phyloP scores from a whole-genome alignment of 805 yeast genomes.

The Lipomyces lipofer region DNA sequence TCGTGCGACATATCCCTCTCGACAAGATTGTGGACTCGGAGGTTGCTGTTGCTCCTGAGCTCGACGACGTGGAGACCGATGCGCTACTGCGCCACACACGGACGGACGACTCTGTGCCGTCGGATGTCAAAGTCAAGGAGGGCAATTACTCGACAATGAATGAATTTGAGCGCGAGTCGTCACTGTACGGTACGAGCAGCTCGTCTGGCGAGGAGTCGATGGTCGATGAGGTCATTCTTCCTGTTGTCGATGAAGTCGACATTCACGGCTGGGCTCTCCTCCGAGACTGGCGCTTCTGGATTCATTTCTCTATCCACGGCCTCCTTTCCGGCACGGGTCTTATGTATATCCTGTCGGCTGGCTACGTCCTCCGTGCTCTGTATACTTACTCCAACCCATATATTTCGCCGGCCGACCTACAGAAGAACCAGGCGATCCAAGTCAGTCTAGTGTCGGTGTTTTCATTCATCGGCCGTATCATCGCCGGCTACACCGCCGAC shows the following conservation, averaged over 20 bases:
- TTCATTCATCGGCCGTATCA: slow-evolving; percentile 65
- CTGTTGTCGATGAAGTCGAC: slow-evolving; percentile 22
- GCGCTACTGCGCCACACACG: slow-evolving; percentile 24
- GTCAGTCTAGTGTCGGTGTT: slow-evolving; percentile 70
- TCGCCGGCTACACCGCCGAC: slow-evolving; percentile 67
- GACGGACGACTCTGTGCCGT: slow-evolving; percentile 2
- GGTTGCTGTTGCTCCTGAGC: slow-evolving; percentile 13
- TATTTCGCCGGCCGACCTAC: slow-evolving; percentile 41
- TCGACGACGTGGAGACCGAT: slow-evolving; percentile 23
- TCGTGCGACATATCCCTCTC: slow-evolving; percentile 28
- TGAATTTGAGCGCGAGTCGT: slow-evolving; percentile 15
- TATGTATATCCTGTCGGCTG: slow-evolving; percentile 72
- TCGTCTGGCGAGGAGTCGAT: slow-evolving; percentile 12
- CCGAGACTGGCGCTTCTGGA: slow-evolving; percentile 48
- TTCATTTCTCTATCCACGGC: slow-evolving; percentile 53
- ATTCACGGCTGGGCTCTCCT: slow-evolving; percentile 29
- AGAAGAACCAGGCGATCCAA: slow-evolving; percentile 64
- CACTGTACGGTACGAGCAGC: not conserved
- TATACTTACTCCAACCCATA: slow-evolving; percentile 30
- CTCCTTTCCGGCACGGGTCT: slow-evolving; percentile 67
- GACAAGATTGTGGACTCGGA: slow-evolving; percentile 23
- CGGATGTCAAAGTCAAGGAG: slow-evolving; percentile 11
- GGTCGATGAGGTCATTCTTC: slow-evolving; percentile 19
- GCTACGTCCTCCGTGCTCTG: slow-evolving; percentile 63
- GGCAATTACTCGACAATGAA: slow-evolving; percentile 20